Percentiles rank a stretch among this genome's conserved stretches.
These are phyloP conservation scores for Codiaeum variegatum DNA, from an alignment of 441 rosid genomes.

Conservation along the genomic window DNA sequence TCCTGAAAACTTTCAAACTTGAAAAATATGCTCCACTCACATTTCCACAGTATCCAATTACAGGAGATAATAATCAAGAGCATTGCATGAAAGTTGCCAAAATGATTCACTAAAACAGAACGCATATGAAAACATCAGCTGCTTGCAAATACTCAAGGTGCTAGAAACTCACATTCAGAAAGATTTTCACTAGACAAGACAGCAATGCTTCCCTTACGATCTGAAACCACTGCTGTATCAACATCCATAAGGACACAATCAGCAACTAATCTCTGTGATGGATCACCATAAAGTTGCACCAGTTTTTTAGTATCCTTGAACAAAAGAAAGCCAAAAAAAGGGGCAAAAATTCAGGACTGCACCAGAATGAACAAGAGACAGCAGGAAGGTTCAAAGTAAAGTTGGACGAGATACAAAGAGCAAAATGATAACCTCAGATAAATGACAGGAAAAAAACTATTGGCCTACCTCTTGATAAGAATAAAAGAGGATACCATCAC, in stretches of 20 bases:
- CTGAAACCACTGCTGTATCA: conserved; percentile 90
- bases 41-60: neutral
- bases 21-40: neutral
- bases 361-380: neutral
- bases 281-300: conserved; percentile 87
- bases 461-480: conserved; percentile 76
- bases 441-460: neutral
- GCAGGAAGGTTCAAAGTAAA: conserved; percentile 1
- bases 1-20: neutral
- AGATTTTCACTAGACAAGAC: conserved; percentile 74
- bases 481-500: conserved; percentile 93
- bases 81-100: neutral
- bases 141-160: conserved; percentile 5
- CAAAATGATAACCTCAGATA: conserved; percentile 13
- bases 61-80: neutral
- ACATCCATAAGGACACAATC: conserved; percentile 81
- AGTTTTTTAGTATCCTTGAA: conserved; percentile 75
- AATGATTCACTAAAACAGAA: neutral
- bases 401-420: neutral
- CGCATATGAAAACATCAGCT: neutral
- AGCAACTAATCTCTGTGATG: conserved; percentile 94
- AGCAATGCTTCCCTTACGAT: conserved; percentile 93
- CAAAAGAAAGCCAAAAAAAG: conserved; percentile 19
- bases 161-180: conserved; percentile 49
- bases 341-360: conserved; percentile 4